Evolutionary conservation across 2,329 filamentous ascomycete species (phyloP).

Genomic region (Capronia epimyces): DNA sequence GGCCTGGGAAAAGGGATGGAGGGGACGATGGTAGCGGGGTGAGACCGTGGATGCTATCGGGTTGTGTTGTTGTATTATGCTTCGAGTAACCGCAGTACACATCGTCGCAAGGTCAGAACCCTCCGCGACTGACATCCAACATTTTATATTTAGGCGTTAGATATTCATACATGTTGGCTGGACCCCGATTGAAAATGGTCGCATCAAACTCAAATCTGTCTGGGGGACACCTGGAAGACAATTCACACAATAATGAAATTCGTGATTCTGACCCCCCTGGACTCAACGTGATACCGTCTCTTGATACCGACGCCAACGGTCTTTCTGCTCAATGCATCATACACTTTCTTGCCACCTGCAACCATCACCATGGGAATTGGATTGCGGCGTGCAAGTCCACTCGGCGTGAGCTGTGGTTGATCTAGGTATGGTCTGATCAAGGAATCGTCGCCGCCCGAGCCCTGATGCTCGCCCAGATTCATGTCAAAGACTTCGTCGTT

Average conservation of each 20-base stretch:
- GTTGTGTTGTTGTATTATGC: too few species aligned
- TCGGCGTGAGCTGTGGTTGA: conserved; percentile 63
- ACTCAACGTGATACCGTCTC: conserved; percentile 72
- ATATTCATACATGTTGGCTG: too few species aligned
- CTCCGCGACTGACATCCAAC: too few species aligned
- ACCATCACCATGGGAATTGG: conserved; percentile 81
- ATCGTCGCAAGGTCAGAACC: too few species aligned
- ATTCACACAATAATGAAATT: conserved; percentile 65
- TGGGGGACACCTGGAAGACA: too few species aligned
- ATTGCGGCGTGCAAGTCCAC: conserved; percentile 62
- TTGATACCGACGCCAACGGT: conserved; percentile 68
- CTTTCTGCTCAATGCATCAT: conserved; percentile 53
- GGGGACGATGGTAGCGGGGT: conserved; percentile 25
- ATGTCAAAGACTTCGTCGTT: conserved; percentile 36
- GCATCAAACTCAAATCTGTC: too few species aligned
- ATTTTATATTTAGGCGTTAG: too few species aligned
- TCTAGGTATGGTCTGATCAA: conserved; percentile 68
- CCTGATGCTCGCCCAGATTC: conserved; percentile 21
- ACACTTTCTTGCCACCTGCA: conserved; percentile 61
- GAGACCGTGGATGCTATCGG: too few species aligned
- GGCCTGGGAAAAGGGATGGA: conserved; percentile 27
- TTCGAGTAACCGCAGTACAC: too few species aligned
- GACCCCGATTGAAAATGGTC: too few species aligned
- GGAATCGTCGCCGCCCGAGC: conserved; percentile 33
- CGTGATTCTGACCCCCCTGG: conserved; percentile 69